Percentiles rank a stretch among this genome's conserved stretches.
These are phyloP conservation scores for Blastocystis sp. DNA, from an alignment of 352 stramenopile species.

Conservation along the genomic window DNA sequence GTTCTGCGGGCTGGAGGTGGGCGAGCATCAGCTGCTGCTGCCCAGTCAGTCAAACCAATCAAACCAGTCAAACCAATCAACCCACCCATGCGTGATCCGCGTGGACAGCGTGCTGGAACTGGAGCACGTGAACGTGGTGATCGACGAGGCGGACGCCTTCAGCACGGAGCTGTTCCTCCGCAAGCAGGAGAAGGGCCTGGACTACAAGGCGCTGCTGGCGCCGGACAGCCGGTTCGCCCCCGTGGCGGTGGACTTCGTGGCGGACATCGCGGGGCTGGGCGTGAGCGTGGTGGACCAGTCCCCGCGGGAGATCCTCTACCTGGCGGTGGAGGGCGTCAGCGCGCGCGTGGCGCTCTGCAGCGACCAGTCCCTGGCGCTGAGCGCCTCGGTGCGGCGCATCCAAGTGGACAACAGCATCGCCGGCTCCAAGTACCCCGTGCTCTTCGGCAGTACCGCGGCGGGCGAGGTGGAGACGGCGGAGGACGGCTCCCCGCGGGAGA, in stretches of 20 bases:
- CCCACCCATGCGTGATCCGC: not conserved
- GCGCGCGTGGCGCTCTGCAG: not conserved
- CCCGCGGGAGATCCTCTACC: conserved; percentile 45
- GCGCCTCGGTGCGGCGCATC: conserved; percentile 35
- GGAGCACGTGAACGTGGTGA: conserved; percentile 29
- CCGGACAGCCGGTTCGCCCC: not conserved
- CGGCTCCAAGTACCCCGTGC: conserved; percentile 41
- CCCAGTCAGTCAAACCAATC: not conserved
- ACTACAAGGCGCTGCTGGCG: conserved; percentile 20
- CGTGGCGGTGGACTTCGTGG: conserved; percentile 31
- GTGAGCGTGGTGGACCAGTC: conserved; percentile 32
- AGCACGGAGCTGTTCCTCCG: conserved; percentile 30
- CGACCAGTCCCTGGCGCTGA: not conserved
- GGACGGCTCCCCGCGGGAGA: not conserved
- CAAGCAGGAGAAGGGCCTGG: conserved; percentile 35
- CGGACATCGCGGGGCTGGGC: conserved; percentile 44
- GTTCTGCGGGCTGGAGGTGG: conserved; percentile 29
- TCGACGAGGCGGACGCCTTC: conserved; percentile 54
- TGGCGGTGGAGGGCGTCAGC: not conserved
- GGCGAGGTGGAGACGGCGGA: conserved; percentile 24
- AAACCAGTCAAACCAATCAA: not conserved
- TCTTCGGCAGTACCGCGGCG: conserved; percentile 40
- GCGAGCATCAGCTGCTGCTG: conserved; percentile 5
- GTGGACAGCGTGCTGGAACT: conserved; percentile 25
- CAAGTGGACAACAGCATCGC: conserved; percentile 33